These are phyloP conservation scores for Pachysandra terminalis DNA, from an alignment of 164 flowering plant species.

Conservation along the genomic window DNA sequence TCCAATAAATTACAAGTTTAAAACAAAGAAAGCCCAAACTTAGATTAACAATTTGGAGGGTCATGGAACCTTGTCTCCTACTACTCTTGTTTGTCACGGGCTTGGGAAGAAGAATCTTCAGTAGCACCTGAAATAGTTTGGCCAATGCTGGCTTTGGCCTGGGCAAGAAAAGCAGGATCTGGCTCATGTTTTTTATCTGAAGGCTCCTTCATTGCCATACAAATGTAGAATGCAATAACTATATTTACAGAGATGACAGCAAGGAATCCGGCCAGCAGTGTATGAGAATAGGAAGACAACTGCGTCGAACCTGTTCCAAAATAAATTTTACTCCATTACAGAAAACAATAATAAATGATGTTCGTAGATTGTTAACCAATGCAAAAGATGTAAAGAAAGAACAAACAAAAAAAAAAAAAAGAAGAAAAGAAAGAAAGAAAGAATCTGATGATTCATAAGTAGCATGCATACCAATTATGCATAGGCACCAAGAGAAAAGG, in stretches of 20 bases:
- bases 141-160: slow-evolving; percentile 68
- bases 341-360: too few species aligned
- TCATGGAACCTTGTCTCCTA: background rate
- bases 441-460: too few species aligned
- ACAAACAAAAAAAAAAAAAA: too few species aligned
- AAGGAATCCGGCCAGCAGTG: slow-evolving; percentile 71
- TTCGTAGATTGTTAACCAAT: too few species aligned
- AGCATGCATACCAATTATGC: too few species aligned
- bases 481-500: too few species aligned
- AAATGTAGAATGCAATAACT: too few species aligned
- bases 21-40: too few species aligned
- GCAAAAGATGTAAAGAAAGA: too few species aligned
- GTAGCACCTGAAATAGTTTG: slow-evolving; percentile 29
- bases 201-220: slow-evolving; percentile 83
- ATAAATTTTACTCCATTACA: background rate
- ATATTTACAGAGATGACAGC: slow-evolving; percentile 84
- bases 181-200: slow-evolving; percentile 67
- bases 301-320: slow-evolving; percentile 46
- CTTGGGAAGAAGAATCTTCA: slow-evolving; percentile 30
- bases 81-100: slow-evolving; percentile 54
- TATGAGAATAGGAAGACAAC: slow-evolving; percentile 49
- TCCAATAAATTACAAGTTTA: too few species aligned
- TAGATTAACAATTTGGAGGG: too few species aligned
- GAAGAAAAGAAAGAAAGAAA: too few species aligned
- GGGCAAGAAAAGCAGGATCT: slow-evolving; percentile 73